These are phyloP conservation scores for Ammopiptanthus mongolicus DNA, from an alignment of 306 rosid genomes.

Conservation along the genomic window DNA sequence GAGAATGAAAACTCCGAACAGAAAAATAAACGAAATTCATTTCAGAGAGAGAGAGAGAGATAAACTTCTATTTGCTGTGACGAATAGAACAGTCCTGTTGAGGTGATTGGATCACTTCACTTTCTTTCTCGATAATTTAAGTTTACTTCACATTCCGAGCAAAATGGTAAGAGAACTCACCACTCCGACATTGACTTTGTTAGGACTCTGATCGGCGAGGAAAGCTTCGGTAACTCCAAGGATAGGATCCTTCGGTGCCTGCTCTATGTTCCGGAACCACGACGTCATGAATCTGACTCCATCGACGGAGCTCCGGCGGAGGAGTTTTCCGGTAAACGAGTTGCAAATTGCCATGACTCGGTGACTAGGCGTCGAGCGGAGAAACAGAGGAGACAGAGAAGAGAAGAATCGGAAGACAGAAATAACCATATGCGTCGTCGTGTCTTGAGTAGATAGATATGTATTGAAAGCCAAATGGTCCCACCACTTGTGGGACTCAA, in stretches of 20 bases:
- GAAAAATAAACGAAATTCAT: background rate
- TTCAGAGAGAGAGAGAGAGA: background rate
- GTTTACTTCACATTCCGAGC: background rate
- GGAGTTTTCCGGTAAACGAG: constrained; percentile 14
- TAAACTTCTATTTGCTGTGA: background rate
- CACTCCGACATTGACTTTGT: constrained; percentile 92
- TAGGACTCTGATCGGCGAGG: constrained; percentile 84
- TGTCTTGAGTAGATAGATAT: background rate
- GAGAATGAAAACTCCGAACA: background rate
- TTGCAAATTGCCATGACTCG: constrained; percentile 52
- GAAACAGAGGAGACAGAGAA: background rate
- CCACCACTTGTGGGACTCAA: background rate
- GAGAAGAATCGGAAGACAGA: background rate
- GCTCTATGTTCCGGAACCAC: constrained; percentile 77
- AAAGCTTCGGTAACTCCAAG: constrained; percentile 98
- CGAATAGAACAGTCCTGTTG: background rate
- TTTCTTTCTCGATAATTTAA: background rate
- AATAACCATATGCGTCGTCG: background rate
- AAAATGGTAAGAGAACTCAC: constrained; percentile 43
- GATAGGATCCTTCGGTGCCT: constrained; percentile 92
- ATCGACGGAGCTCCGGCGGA: constrained; percentile 33
- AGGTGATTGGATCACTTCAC: background rate
- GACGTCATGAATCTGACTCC: constrained; percentile 67
- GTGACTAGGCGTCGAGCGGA: background rate
- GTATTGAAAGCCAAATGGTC: background rate